These are phyloP conservation scores for Podaxis mareebaensis DNA, from an alignment of 768 basidiomycete species.

Conservation along the genomic window DNA sequence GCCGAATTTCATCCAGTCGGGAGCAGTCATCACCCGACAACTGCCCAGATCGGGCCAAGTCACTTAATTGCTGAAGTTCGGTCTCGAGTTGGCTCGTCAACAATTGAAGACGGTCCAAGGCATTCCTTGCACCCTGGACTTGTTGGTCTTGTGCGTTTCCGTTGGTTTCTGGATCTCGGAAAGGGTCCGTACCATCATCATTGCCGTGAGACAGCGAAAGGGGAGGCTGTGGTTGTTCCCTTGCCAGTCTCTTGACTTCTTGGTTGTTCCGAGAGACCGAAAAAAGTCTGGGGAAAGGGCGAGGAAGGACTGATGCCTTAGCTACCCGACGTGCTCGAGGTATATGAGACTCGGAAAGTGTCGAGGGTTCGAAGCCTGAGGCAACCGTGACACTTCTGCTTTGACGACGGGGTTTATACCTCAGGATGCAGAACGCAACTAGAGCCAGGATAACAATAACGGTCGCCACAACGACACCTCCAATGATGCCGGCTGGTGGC, in stretches of 20 bases:
- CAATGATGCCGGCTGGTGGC: not conserved
- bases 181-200: not conserved
- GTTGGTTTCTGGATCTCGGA: conserved; percentile 1
- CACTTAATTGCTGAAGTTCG: not conserved
- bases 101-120: not conserved
- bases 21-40: not conserved
- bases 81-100: not conserved
- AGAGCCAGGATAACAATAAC: not conserved
- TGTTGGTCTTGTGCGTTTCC: not conserved
- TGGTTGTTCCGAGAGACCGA: not conserved
- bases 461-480: not conserved
- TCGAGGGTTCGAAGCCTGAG: not conserved
- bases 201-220: too few relatives aligned
- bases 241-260: not conserved
- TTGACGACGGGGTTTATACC: not conserved
- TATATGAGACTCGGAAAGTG: not conserved
- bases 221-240: not conserved
- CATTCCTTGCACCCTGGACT: not conserved
- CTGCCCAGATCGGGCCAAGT: not conserved
- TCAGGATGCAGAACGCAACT: not conserved
- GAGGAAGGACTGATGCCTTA: not conserved
- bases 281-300: not conserved
- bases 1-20: conserved; percentile 6
- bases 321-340: not conserved
- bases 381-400: not conserved